These are phyloP conservation scores for Paraphaeosphaeria minitans DNA, from an alignment of 2,329 filamentous ascomycete species.

Conservation along the genomic window DNA sequence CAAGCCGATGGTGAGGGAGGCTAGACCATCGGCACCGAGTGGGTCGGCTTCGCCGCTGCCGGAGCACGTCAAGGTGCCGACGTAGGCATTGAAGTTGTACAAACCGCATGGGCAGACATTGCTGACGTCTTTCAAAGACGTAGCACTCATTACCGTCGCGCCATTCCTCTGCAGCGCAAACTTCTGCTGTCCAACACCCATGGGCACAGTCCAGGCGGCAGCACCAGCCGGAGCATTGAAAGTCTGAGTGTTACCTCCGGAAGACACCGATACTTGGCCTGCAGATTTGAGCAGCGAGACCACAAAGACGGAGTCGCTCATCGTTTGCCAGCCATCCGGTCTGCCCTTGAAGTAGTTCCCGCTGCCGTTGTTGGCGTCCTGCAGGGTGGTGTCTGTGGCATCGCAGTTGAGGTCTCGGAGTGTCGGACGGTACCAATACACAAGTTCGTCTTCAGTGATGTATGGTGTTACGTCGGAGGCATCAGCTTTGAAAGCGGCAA, in stretches of 20 bases:
- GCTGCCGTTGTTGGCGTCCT: conserved; percentile 30
- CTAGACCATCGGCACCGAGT: background rate
- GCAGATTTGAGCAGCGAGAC: conserved; percentile 55
- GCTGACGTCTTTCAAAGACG: conserved; percentile 56
- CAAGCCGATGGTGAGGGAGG: background rate
- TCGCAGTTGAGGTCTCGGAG: conserved; percentile 50
- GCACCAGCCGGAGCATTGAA: conserved; percentile 56
- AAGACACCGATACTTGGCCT: conserved; percentile 53
- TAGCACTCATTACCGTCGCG: conserved; percentile 51
- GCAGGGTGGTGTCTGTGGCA: conserved; percentile 53
- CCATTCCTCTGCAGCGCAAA: conserved; percentile 54
- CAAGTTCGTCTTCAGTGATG: conserved; percentile 50
- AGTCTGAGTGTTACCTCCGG: conserved; percentile 50
- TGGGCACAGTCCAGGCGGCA: conserved; percentile 51
- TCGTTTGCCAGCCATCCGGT: conserved; percentile 55
- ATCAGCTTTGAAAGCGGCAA: conserved; percentile 58
- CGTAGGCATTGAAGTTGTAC: conserved; percentile 64
- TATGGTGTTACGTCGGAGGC: conserved; percentile 27
- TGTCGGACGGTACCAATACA: conserved; percentile 63
- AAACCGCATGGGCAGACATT: conserved; percentile 58
- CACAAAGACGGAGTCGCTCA: conserved; percentile 58
- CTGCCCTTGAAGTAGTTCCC: conserved; percentile 8
- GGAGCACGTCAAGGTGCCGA: conserved; percentile 53
- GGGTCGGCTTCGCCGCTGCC: background rate
- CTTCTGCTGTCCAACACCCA: conserved; percentile 54